phyloP scores from a whole-genome alignment of 179 eudicot species.

The Carnegiea gigantea region DNA sequence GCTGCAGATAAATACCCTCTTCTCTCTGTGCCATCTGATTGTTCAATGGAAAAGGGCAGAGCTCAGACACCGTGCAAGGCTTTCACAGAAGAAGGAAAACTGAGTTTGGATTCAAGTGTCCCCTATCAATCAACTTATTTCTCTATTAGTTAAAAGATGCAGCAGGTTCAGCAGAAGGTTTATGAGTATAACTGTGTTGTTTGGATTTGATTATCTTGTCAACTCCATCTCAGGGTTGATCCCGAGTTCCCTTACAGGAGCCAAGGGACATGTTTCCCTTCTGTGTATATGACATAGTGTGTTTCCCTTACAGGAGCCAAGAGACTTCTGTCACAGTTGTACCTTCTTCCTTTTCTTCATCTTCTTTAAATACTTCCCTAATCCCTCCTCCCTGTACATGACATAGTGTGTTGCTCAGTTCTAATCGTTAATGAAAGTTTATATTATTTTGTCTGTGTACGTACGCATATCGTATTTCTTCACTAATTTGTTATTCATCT shows the following conservation, averaged over 20 bases:
- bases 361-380: too few species aligned
- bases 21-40: conserved; percentile 66
- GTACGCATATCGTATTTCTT: too few species aligned
- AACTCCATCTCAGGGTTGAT: too few species aligned
- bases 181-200: neutral
- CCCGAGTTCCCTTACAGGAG: neutral
- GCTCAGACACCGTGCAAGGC: conserved; percentile 89
- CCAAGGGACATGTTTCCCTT: neutral
- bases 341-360: neutral
- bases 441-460: neutral
- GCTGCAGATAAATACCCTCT: conserved; percentile 78
- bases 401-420: neutral
- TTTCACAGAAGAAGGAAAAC: conserved; percentile 56
- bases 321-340: neutral
- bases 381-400: neutral
- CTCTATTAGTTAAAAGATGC: neutral
- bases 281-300: neutral
- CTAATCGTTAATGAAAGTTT: neutral
- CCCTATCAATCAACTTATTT: neutral
- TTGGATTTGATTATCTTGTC: neutral
- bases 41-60: conserved; percentile 89
- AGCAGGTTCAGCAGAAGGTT: neutral
- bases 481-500: too few species aligned
- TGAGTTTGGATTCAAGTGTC: conserved; percentile 21
- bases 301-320: neutral